These are phyloP conservation scores for Acanthamoeba triangularis DNA, from an alignment of 208 protist genomes.

Conservation along the genomic window DNA sequence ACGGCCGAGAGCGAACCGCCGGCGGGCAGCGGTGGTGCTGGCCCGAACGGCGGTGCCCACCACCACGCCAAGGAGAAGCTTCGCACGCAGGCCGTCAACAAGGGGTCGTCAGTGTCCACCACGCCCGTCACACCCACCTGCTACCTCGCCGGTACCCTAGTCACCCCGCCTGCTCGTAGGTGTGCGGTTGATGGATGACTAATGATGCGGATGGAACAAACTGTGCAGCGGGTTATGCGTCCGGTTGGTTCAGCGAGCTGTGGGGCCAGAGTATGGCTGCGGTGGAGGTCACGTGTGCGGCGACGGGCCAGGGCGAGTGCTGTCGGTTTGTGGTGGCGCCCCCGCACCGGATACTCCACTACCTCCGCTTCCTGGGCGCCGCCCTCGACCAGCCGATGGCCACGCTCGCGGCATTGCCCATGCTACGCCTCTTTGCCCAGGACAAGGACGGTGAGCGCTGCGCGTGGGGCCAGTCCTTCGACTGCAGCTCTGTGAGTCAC, in stretches of 20 bases:
- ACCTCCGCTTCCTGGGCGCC: conserved; percentile 19
- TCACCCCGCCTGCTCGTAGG: not conserved
- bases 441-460: conserved; percentile 61
- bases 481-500: not conserved
- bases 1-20: not conserved
- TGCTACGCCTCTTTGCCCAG: conserved; percentile 24
- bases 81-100: not conserved
- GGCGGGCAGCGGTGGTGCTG: not conserved
- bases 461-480: not conserved
- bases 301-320: conserved; percentile 1
- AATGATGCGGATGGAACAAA: not conserved
- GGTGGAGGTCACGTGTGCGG: conserved; percentile 51
- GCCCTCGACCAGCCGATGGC: conserved; percentile 34
- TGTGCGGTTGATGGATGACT: not conserved
- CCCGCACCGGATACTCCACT: conserved; percentile 41
- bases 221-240: conserved; percentile 47
- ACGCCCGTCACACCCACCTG: not conserved
- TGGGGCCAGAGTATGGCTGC: conserved; percentile 37
- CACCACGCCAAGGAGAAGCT: not conserved
- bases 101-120: not conserved
- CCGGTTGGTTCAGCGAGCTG: conserved; percentile 63
- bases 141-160: not conserved
- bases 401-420: not conserved
- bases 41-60: not conserved
- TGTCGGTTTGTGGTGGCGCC: conserved; percentile 66